phyloP scores from a whole-genome alignment of 352 stramenopile genomes.

The Pythium oligandrum region DNA sequence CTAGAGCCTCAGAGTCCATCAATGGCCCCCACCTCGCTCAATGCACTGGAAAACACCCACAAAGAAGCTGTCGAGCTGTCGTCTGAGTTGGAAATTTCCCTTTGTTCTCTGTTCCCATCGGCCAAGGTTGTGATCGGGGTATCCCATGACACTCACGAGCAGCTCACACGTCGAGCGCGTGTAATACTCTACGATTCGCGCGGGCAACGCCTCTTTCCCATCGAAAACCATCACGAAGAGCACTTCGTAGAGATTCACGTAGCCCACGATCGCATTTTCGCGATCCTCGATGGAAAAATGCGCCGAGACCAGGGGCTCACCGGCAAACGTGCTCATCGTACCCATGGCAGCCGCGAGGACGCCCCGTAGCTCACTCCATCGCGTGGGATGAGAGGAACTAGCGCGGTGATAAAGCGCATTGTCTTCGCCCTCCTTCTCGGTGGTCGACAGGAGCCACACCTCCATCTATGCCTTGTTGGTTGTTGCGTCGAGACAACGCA shows the following conservation, averaged over 20 bases:
- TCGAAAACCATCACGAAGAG: conserved; percentile 50
- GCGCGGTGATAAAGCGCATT: conserved; percentile 47
- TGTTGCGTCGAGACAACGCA: too few species aligned
- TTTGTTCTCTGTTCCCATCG: conserved; percentile 8
- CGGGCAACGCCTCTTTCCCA: conserved; percentile 5
- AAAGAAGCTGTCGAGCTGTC: too few species aligned
- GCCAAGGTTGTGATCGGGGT: conserved; percentile 32
- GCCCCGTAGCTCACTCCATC: conserved; percentile 42
- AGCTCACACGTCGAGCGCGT: conserved; percentile 45
- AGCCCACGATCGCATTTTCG: conserved; percentile 22
- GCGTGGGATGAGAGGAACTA: not conserved
- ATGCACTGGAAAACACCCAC: conserved; percentile 5
- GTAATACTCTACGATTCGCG: conserved; percentile 39
- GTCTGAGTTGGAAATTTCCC: too few species aligned
- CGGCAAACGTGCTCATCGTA: conserved; percentile 38
- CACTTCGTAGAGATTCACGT: conserved; percentile 47
- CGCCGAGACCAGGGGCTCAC: conserved; percentile 32
- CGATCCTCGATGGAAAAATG: conserved; percentile 19
- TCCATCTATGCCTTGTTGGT: conserved; percentile 23
- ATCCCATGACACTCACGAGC: conserved; percentile 47
- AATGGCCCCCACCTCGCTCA: conserved; percentile 12
- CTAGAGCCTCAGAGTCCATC: too few species aligned
- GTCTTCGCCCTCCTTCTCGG: conserved; percentile 63
- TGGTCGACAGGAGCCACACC: conserved; percentile 56
- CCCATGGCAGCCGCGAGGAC: conserved; percentile 57